phyloP scores from a whole-genome alignment of 2,329 filamentous ascomycete genomes.

The Kalaharituber pfeilii region DNA sequence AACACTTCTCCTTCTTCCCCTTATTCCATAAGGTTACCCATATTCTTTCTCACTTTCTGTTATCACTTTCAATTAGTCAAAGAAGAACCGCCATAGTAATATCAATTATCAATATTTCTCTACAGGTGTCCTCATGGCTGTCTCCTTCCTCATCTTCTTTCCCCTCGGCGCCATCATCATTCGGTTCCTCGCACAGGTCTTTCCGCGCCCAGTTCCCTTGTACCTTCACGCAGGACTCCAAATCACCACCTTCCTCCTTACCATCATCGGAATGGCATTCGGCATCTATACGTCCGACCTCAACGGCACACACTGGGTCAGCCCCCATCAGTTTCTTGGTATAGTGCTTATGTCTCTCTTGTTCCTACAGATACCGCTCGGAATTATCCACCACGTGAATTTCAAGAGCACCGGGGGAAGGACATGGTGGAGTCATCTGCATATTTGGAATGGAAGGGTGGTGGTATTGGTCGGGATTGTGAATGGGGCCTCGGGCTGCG shows the following conservation, averaged over 20 bases:
- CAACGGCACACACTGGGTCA: conserved; percentile 33
- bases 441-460: conserved; percentile 45
- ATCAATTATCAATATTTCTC: background rate
- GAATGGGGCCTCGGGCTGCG: conserved; percentile 46
- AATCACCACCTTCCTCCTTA: conserved; percentile 35
- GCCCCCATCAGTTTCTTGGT: conserved; percentile 40
- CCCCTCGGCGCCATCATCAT: conserved; percentile 44
- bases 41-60: background rate
- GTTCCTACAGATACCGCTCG: conserved; percentile 41
- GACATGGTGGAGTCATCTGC: conserved; percentile 37
- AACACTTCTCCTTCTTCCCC: background rate
- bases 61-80: background rate
- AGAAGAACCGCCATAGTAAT: conserved; percentile 4
- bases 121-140: conserved; percentile 40
- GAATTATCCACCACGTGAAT: conserved; percentile 40
- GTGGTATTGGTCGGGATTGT: conserved; percentile 43
- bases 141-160: conserved; percentile 42
- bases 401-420: conserved; percentile 35
- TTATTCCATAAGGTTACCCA: background rate
- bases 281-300: conserved; percentile 35
- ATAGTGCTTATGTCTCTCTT: conserved; percentile 38
- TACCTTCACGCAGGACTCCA: conserved; percentile 41
- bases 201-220: conserved; percentile 23
- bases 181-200: conserved; percentile 36
- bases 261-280: conserved; percentile 44